Conservation (phyloP, 306 rosid species). For the Styphnolobium japonicum region DNA sequence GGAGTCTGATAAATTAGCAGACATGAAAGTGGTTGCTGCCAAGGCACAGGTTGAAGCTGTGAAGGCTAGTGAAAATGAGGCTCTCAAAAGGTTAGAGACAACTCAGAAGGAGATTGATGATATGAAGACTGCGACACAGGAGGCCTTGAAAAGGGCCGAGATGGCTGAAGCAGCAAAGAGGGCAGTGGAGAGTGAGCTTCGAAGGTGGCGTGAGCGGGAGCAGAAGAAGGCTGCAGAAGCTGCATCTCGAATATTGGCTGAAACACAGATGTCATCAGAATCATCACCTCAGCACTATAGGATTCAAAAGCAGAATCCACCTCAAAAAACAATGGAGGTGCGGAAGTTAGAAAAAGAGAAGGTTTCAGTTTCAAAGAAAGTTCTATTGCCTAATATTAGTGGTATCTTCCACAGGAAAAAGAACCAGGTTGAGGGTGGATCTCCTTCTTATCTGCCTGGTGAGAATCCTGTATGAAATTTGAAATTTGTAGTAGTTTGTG, state of each 20-base stretch:
- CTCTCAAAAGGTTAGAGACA: conserved; percentile 61
- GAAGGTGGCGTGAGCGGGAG: conserved; percentile 88
- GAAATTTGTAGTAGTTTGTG: conserved; percentile 30
- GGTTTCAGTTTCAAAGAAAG: conserved; percentile 66
- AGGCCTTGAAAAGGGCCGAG: conserved; percentile 72
- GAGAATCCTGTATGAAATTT: conserved; percentile 60
- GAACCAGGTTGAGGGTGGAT: conserved; percentile 82
- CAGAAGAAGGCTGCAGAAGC: conserved; percentile 92
- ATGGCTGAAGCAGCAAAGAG: conserved; percentile 97
- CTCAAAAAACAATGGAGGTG: conserved; percentile 40
- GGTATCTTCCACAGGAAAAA: conserved; percentile 77
- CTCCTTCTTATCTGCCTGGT: conserved; percentile 92
- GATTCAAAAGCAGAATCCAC: conserved; percentile 57
- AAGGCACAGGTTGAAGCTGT: conserved; percentile 98
- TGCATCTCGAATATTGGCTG: conserved; percentile 79
- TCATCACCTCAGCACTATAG: conserved; percentile 70
- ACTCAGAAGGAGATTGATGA: conserved; percentile 78
- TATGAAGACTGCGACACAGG: conserved; percentile 68
- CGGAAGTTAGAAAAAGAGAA: conserved; percentile 65
- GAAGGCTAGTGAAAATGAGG: conserved; percentile 93
- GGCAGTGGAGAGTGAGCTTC: conserved; percentile 89
- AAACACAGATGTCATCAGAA: conserved; percentile 53
- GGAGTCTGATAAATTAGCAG: conserved; percentile 81
- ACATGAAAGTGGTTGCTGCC: conserved; percentile 96
- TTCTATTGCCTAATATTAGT: conserved; percentile 63